Evolutionary conservation across 257 asterid species (phyloP).

Genomic region (Paraleonurus japonicus): DNA sequence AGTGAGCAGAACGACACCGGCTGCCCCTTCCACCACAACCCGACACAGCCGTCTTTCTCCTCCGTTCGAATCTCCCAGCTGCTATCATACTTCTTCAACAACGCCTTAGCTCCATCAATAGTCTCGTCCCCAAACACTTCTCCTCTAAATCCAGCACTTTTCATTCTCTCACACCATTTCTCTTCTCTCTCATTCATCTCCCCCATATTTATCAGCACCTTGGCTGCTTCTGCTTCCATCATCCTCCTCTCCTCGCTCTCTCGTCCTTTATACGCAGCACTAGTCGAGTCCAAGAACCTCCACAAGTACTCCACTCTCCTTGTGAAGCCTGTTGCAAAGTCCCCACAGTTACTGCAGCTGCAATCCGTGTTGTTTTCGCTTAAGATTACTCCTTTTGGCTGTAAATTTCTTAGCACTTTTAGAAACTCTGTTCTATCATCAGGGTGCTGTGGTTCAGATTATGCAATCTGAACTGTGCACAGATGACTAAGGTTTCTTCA

Average conservation of each 20-base stretch:
- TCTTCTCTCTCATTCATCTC: slow-evolving; percentile 79
- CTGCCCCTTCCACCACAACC: slow-evolving; percentile 81
- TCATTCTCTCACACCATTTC: slow-evolving; percentile 81
- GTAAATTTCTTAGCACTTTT: slow-evolving; percentile 43
- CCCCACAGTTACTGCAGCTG: slow-evolving; percentile 68
- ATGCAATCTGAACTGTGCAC: slow-evolving; percentile 76
- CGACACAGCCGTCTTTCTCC: slow-evolving; percentile 58
- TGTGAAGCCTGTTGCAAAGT: slow-evolving; percentile 59
- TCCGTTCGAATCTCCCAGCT: slow-evolving; percentile 76
- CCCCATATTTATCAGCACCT: slow-evolving; percentile 46
- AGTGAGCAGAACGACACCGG: slow-evolving; percentile 70
- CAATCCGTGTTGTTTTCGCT: slow-evolving; percentile 74
- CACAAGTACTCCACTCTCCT: slow-evolving; percentile 66
- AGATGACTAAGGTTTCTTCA: slow-evolving; percentile 61
- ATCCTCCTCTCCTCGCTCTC: slow-evolving; percentile 81
- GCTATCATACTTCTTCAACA: slow-evolving; percentile 74
- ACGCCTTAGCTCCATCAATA: slow-evolving; percentile 67
- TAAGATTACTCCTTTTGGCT: slow-evolving; percentile 64
- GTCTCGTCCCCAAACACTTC: slow-evolving; percentile 63
- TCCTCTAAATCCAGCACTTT: slow-evolving; percentile 52
- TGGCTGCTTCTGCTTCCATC: slow-evolving; percentile 91
- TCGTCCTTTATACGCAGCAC: slow-evolving; percentile 70
- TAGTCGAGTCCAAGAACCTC: slow-evolving; percentile 76
- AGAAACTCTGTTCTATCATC: slow-evolving; percentile 63
- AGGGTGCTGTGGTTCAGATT: slow-evolving; percentile 48